Conservation (phyloP, 2,329 filamentous ascomycete species). For the Phyllosticta citrichinensis region DNA sequence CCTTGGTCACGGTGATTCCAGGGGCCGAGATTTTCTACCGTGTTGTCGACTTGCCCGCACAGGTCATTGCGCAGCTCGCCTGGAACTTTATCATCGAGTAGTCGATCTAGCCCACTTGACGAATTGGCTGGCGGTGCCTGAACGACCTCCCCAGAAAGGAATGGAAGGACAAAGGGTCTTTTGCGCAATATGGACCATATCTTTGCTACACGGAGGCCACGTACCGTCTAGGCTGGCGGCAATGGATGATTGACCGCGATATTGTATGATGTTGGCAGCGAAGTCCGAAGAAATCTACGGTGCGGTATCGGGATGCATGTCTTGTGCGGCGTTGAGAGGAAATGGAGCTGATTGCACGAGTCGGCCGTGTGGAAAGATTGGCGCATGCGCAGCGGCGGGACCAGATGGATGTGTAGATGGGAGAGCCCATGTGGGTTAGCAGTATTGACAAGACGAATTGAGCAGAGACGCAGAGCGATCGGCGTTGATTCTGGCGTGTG, state of each 20-base stretch:
- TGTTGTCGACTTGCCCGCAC: constrained; percentile 19
- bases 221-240: background rate
- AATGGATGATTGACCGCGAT: background rate
- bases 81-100: constrained; percentile 11
- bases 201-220: background rate
- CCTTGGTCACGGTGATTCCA: constrained; percentile 19
- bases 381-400: background rate
- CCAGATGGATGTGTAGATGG: background rate
- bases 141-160: background rate
- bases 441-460: background rate
- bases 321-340: background rate
- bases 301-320: background rate
- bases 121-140: background rate
- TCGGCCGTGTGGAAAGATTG: background rate
- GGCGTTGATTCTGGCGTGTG: background rate
- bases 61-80: constrained; percentile 6
- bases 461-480: background rate
- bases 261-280: background rate
- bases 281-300: background rate
- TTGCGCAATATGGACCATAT: background rate
- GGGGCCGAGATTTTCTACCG: constrained; percentile 23
- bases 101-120: background rate
- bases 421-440: background rate
- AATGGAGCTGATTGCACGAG: background rate
- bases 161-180: background rate